A percentile compares a stretch with the other conserved stretches of the same genome.
Evolutionary conservation across 73 alveolate species (phyloP).

Genomic region (Blepharisma japonicum): DNA sequence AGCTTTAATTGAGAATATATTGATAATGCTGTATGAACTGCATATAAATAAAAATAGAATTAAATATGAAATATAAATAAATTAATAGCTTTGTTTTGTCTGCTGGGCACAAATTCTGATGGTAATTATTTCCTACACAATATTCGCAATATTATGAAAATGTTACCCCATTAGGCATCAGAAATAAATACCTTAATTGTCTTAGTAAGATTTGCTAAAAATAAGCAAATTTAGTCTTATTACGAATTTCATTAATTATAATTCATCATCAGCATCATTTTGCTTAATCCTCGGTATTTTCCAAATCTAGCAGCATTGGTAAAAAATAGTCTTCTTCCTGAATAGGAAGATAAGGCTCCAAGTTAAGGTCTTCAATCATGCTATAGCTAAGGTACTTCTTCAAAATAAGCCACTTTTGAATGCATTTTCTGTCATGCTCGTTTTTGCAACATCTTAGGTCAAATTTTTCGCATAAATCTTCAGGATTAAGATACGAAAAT

Average conservation of each 20-base stretch:
- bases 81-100: too few species aligned
- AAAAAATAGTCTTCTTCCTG: slow-evolving; percentile 54
- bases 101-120: too few species aligned
- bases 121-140: too few species aligned
- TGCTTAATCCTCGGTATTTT: slow-evolving; percentile 34
- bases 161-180: slow-evolving; percentile 38
- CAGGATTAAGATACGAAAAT: slow-evolving; percentile 46
- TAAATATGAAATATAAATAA: too few species aligned
- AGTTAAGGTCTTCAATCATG: slow-evolving; percentile 60
- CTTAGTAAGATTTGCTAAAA: slow-evolving; percentile 30
- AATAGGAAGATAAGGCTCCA: slow-evolving; percentile 42
- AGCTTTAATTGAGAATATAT: too few species aligned
- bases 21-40: too few species aligned
- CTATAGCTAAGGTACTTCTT: slow-evolving; percentile 63
- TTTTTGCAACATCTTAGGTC: slow-evolving; percentile 74
- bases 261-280: slow-evolving; percentile 13
- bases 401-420: slow-evolving; percentile 88
- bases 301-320: slow-evolving; percentile 37
- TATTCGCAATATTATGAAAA: slow-evolving; percentile 2
- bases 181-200: slow-evolving; percentile 43
- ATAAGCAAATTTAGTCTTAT: slow-evolving; percentile 26
- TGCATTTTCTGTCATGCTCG: slow-evolving; percentile 81
- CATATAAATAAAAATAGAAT: too few species aligned
- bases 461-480: too few species aligned
- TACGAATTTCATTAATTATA: slow-evolving; percentile 13